Evolutionary conservation across 805 yeast species (phyloP).

Genomic region (Teunomyces tritomae): DNA sequence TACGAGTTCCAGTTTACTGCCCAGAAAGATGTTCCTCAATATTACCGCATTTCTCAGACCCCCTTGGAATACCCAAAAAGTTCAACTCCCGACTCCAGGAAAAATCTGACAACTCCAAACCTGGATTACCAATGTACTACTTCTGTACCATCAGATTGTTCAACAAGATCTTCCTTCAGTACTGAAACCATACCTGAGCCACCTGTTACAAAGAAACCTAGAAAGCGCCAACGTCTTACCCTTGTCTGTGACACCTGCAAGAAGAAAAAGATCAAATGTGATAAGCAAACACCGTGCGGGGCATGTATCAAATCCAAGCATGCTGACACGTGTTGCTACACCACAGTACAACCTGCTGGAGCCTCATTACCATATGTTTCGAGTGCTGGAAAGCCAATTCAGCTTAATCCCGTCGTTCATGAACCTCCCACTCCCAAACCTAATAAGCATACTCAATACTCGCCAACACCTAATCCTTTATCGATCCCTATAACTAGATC

Average conservation of each 20-base stretch:
- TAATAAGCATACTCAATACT: neutral
- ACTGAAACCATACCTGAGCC: neutral
- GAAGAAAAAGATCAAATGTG: conserved; percentile 20
- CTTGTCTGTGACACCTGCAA: conserved; percentile 22
- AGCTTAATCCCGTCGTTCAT: neutral
- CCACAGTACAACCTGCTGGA: neutral
- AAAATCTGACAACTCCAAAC: neutral
- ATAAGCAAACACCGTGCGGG: conserved; percentile 20
- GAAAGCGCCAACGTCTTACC: conserved; percentile 11
- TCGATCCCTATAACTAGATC: neutral
- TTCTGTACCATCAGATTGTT: neutral
- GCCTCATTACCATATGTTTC: conserved; percentile 6
- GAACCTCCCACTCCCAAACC: neutral
- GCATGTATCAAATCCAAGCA: conserved; percentile 10
- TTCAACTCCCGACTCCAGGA: neutral
- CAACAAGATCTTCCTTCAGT: neutral
- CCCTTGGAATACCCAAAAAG: neutral
- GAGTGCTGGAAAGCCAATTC: neutral
- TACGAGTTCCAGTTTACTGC: neutral
- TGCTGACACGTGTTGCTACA: conserved; percentile 6
- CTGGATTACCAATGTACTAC: neutral
- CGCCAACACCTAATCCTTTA: neutral
- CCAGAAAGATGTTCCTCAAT: neutral
- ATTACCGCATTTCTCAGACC: neutral
- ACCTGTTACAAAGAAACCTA: neutral